Conservation (phyloP, 768 basidiomycete species). For the Tephrocybe sp. region DNA sequence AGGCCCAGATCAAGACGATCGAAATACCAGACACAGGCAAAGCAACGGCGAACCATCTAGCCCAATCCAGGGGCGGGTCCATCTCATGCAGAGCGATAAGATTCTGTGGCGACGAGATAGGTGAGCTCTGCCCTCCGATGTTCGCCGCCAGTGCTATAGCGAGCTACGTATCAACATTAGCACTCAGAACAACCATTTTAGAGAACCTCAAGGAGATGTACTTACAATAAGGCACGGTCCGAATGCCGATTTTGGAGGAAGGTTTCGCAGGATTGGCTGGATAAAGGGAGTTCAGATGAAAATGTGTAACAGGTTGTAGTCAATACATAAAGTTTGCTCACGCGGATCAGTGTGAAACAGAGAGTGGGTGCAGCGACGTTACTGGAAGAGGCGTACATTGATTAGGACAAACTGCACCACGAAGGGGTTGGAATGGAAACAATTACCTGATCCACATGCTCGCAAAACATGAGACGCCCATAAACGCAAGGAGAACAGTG, state of each 20-base stretch:
- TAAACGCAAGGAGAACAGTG: slow-evolving; percentile 87
- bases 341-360: slow-evolving; percentile 93
- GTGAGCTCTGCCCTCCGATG: slow-evolving; percentile 95
- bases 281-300: slow-evolving; percentile 10
- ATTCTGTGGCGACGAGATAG: slow-evolving; percentile 97
- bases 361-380: slow-evolving; percentile 98
- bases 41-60: slow-evolving; percentile 89
- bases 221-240: slow-evolving; percentile 89
- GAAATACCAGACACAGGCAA: slow-evolving; percentile 88
- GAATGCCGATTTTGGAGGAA: slow-evolving; percentile 84
- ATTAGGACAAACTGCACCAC: slow-evolving; percentile 1
- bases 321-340: slow-evolving; percentile 42
- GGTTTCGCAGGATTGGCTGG: slow-evolving; percentile 89
- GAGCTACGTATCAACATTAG: slow-evolving; percentile 46
- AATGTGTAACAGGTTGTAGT: neutral
- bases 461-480: slow-evolving; percentile 95
- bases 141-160: slow-evolving; percentile 98
- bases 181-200: neutral
- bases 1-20: slow-evolving; percentile 86
- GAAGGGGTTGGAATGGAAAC: too few relatives aligned
- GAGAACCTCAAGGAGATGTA: slow-evolving; percentile 10
- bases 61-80: slow-evolving; percentile 86
- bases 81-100: slow-evolving; percentile 88
- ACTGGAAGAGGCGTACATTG: slow-evolving; percentile 35
- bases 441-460: slow-evolving; percentile 99